A percentile compares a stretch with the other conserved stretches of the same genome.
These are phyloP conservation scores for Calonectria crousiana DNA, from an alignment of 2,329 filamentous ascomycete species.

Conservation along the genomic window DNA sequence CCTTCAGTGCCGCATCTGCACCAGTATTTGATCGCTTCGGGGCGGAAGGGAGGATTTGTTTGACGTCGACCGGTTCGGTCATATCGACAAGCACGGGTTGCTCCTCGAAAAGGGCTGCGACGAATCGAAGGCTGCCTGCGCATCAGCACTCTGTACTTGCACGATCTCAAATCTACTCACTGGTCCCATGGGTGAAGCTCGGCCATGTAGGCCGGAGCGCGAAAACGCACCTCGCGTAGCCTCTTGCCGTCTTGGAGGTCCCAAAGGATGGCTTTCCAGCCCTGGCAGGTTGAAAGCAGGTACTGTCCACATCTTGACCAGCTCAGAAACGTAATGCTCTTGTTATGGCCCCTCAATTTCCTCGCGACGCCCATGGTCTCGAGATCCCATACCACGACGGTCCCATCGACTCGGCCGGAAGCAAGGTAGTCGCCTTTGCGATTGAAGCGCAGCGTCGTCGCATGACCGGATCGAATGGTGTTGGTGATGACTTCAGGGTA, in stretches of 20 bases:
- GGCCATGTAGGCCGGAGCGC: slow-evolving; percentile 94
- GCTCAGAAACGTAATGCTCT: slow-evolving; percentile 93
- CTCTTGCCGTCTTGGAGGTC: slow-evolving; percentile 80
- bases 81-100: slow-evolving; percentile 90
- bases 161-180: slow-evolving; percentile 57
- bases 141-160: slow-evolving; percentile 34
- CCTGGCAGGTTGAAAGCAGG: slow-evolving; percentile 91
- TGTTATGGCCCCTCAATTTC: slow-evolving; percentile 92
- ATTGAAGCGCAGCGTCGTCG: slow-evolving; percentile 85
- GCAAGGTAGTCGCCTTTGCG: slow-evolving; percentile 94
- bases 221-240: slow-evolving; percentile 88
- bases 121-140: slow-evolving; percentile 78
- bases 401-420: slow-evolving; percentile 93
- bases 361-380: slow-evolving; percentile 97
- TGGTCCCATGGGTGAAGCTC: slow-evolving; percentile 93
- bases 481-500: slow-evolving; percentile 92
- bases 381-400: slow-evolving; percentile 95
- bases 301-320: slow-evolving; percentile 95
- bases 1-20: slow-evolving; percentile 75
- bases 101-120: slow-evolving; percentile 93
- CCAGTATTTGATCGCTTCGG: slow-evolving; percentile 81
- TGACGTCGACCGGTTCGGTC: slow-evolving; percentile 75
- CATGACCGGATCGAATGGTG: slow-evolving; percentile 80
- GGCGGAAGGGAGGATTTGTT: slow-evolving; percentile 83
- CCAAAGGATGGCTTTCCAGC: slow-evolving; percentile 97